Conservation (phyloP, 305 asterid genomes). For the Solanum chacoense region DNA sequence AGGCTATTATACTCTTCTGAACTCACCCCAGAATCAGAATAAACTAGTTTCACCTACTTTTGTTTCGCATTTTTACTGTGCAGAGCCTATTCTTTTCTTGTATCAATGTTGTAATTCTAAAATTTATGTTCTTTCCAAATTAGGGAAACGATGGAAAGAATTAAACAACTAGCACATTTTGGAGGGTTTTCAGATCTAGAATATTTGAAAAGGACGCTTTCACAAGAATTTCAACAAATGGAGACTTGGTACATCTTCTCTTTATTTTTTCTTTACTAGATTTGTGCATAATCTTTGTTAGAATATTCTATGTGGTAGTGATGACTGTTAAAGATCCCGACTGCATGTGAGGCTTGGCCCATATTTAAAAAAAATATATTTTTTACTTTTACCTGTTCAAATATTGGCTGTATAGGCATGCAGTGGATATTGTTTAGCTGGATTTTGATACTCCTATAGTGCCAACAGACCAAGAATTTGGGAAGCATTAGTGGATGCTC, state of each 20-base stretch:
- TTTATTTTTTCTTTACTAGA: background rate
- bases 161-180: slow-evolving; percentile 55
- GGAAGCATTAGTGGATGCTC: background rate
- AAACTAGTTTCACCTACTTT: background rate
- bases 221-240: slow-evolving; percentile 70
- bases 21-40: background rate
- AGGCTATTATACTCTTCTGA: background rate
- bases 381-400: background rate
- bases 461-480: background rate
- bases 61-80: background rate
- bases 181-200: slow-evolving; percentile 83
- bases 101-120: slow-evolving; percentile 3
- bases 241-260: slow-evolving; percentile 45
- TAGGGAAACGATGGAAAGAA: slow-evolving; percentile 70
- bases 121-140: slow-evolving; percentile 10
- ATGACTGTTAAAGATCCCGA: background rate
- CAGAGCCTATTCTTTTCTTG: background rate
- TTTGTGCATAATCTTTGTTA: background rate
- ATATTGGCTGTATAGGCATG: background rate
- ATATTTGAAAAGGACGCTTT: slow-evolving; percentile 66
- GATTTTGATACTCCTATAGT: background rate
- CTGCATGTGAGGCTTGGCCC: background rate
- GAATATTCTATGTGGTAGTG: background rate
- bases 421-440: background rate
- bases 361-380: background rate